These are phyloP conservation scores for Papiliotrema nemorosa DNA, from an alignment of 1,284 basidiomycete genomes.

Conservation along the genomic window DNA sequence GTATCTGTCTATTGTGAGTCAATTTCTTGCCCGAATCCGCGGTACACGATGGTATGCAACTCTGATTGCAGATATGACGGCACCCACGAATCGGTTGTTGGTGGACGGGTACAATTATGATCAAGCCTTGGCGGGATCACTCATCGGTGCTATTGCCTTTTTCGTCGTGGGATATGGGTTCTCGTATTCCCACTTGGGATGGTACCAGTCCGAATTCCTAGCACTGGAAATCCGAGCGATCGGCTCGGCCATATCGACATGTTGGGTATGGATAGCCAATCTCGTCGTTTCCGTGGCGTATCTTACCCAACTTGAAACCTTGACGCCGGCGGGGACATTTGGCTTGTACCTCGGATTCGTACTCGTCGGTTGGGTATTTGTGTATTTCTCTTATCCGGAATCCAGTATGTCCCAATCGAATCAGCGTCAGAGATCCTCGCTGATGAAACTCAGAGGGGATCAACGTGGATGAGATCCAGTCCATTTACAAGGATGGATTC, in stretches of 20 bases:
- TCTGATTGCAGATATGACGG: neutral
- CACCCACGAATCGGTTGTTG: neutral
- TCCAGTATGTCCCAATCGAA: constrained; percentile 12
- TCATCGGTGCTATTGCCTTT: constrained; percentile 32
- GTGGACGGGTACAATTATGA: neutral
- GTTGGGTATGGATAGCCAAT: constrained; percentile 14
- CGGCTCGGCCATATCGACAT: constrained; percentile 16
- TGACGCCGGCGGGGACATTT: constrained; percentile 11
- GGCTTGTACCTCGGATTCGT: constrained; percentile 15
- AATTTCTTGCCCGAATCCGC: too few species aligned
- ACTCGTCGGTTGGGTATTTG: constrained; percentile 8
- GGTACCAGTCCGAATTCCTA: constrained; percentile 35
- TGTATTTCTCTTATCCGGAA: constrained; percentile 19
- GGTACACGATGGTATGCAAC: neutral
- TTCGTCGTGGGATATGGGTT: constrained; percentile 36
- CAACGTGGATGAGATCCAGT: neutral
- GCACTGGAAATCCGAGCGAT: constrained; percentile 34
- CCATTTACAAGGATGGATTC: neutral
- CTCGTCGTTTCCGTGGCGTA: constrained; percentile 14
- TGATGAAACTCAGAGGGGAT: too few species aligned
- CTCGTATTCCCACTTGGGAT: constrained; percentile 39
- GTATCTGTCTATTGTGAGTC: constrained; percentile 1
- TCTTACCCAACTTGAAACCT: constrained; percentile 11
- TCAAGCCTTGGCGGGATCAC: constrained; percentile 18
- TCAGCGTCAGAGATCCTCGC: too few species aligned